Evolutionary conservation across 345 rosid genomes (phyloP).

Genomic region (Hibiscus syriacus): DNA sequence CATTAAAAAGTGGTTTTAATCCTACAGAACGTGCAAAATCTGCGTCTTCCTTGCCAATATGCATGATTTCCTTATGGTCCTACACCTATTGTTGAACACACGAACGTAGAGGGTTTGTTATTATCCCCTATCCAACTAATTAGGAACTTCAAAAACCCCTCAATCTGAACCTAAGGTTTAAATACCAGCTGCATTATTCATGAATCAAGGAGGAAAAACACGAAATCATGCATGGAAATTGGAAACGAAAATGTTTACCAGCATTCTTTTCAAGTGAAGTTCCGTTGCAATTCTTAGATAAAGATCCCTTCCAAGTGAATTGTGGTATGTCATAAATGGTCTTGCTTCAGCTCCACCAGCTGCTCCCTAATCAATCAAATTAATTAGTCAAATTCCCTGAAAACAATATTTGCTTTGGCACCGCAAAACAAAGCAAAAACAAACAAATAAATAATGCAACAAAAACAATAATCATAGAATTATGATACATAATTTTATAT

Average conservation of each 20-base stretch:
- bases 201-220: neutral
- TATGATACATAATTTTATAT: neutral
- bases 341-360: constrained; percentile 99
- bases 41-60: neutral
- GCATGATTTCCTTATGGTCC: neutral
- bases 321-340: constrained; percentile 87
- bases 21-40: neutral
- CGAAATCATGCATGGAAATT: neutral
- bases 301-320: constrained; percentile 89
- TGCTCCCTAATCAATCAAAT: constrained; percentile 72
- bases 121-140: neutral
- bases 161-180: neutral
- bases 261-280: constrained; percentile 93
- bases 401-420: neutral
- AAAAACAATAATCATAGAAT: neutral
- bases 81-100: neutral
- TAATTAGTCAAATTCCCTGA: constrained; percentile 22
- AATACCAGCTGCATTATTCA: neutral
- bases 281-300: constrained; percentile 94
- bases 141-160: neutral
- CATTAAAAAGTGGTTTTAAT: neutral
- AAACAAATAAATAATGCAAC: neutral
- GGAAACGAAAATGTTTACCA: constrained; percentile 32
- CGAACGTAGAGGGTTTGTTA: neutral
- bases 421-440: neutral